A percentile compares a stretch with the other conserved stretches of the same genome.
These are phyloP conservation scores for Sapria himalayana DNA, from an alignment of 345 rosid species.

Conservation along the genomic window DNA sequence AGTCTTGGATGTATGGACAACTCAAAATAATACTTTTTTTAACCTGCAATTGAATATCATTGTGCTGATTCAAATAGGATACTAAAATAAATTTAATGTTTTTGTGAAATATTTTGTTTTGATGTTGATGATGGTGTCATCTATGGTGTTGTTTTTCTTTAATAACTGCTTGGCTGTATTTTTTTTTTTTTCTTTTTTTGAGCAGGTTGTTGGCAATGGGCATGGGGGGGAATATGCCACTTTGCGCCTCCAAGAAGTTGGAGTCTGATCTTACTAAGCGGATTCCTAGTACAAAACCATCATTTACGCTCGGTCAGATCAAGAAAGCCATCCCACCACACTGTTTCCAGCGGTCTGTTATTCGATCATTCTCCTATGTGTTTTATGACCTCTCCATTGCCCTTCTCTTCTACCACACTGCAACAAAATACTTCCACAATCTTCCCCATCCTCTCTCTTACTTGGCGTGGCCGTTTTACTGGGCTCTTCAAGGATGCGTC, in stretches of 20 bases:
- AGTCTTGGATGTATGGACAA: too few species aligned
- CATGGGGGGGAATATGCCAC: conserved; percentile 61
- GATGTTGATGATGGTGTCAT: too few species aligned
- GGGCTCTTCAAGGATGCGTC: conserved; percentile 64
- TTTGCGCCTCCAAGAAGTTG: conserved; percentile 16
- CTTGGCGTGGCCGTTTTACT: conserved; percentile 63
- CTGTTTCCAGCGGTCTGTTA: conserved; percentile 66
- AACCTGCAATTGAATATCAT: too few species aligned
- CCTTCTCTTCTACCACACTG: conserved; percentile 29
- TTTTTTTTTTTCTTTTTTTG: not conserved
- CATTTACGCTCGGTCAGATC: conserved; percentile 43
- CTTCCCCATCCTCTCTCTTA: conserved; percentile 37
- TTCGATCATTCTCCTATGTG: conserved; percentile 54
- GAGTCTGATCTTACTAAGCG: conserved; percentile 20
- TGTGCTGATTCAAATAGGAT: too few species aligned
- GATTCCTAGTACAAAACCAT: conserved; percentile 44
- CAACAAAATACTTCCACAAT: conserved; percentile 30
- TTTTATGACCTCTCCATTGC: conserved; percentile 36
- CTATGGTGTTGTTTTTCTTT: too few species aligned
- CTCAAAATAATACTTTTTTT: too few species aligned
- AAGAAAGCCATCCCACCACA: conserved; percentile 82
- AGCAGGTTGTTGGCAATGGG: conserved; percentile 39
- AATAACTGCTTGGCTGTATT: too few species aligned
- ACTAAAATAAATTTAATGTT: too few species aligned
- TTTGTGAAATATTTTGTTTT: too few species aligned